Evolutionary conservation across 2,329 filamentous ascomycete genomes (phyloP), one percentile per base, ranked within the genome.

Genomic region (Sporothrix inflata): DNA sequence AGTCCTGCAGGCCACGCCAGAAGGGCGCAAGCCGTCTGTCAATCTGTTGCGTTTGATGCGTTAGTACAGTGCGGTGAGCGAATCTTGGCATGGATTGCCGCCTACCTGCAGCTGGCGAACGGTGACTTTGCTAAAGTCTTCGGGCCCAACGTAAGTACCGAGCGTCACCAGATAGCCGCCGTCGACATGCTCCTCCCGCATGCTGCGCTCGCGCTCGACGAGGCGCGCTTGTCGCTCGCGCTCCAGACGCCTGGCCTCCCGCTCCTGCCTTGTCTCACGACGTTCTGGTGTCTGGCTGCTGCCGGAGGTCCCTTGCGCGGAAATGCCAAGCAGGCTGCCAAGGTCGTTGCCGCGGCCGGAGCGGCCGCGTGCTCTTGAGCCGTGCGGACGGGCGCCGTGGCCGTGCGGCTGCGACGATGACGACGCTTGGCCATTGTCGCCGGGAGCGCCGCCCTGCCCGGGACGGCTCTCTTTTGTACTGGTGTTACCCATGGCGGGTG

Each of bases 91-190:
- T 24, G 21, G 14, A 16, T n/a, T 16, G 47, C 6, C 1, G 11
- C 49, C 75, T 86, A 97, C 94, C 91, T 96, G 95, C 71, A 99
- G 84, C 80, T 97, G 94, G 76, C 96, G 89, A 71, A 98, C 95
- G 65, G 93, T 85, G 21, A 88, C 84, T 81, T 98, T 98, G 84
- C 89, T 97, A 80, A 95, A 99, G 82, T 99, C 96, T 82, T 99
- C 96, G 0, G 90, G 85, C 0, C 95, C 94, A 27, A 93, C 95
- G 79, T 99, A 99, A 67, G 94, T 93, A 47, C 96, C 96, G 79
- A 97, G 89, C 0, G 96, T 99, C 42, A 99, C 96, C 65, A 99
- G 84, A 82, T 91, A 99, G 27, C 96, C 96, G 24, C 96, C 96
- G 81, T 99, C 96, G 3, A 98, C 92, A 80, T 94, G 90, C 79